Base-by-base conservation (phyloP, 352 stramenopile species). In the Phytopythium cucurbitacearum region DNA sequence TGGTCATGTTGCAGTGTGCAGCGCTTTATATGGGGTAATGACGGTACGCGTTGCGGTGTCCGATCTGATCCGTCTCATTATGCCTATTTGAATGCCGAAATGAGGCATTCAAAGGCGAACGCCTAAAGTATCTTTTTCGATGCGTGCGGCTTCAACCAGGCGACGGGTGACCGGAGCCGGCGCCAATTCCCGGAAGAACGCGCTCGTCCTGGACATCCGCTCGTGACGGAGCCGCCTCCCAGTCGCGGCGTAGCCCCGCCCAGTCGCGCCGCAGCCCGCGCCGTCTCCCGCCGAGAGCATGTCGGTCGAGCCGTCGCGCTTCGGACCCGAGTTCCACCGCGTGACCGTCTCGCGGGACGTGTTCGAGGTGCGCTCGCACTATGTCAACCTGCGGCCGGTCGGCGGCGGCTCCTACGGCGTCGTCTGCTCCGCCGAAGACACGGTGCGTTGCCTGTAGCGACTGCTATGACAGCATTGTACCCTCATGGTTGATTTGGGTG, bases 341-440 rank as follows among this genome's bases (percentile, higher is more conserved):
- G 71, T 93, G 53, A 90, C 80, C 9, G 69, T 93, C 50, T 91
- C 83, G 1, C 69, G 83, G 45, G 80, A 93, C 58, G 65, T 91
- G 6, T 94, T 94, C 47, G 79, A 94, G 69, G 79, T 94, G 33
- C 79, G 77, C 33, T 90, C 81, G 37, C 76, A 89, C 55, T 94
- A 94, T 51, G 69, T 82, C 35, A 91, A 91, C 47, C 59, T 94
- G 49, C 78, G 79, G 15, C 80, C 83, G 3, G 79, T 94, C 1
- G 83, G 83, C 41, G 80, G 80, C 28, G 92, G 92, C 3, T 96
- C 87, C 13, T 98, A 97, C 57, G 92, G 92, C 56, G 95, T 97
- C 59, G 92, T 98, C 7, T 96, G 84, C 61, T 94, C 89, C 0
- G 92, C 89, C 0, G 77, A 96, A 69, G 92, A 98, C 72, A 91